Evolutionary conservation across 495 filamentous ascomycete species (phyloP).

Genomic region (Beverwykella pulmonaria): DNA sequence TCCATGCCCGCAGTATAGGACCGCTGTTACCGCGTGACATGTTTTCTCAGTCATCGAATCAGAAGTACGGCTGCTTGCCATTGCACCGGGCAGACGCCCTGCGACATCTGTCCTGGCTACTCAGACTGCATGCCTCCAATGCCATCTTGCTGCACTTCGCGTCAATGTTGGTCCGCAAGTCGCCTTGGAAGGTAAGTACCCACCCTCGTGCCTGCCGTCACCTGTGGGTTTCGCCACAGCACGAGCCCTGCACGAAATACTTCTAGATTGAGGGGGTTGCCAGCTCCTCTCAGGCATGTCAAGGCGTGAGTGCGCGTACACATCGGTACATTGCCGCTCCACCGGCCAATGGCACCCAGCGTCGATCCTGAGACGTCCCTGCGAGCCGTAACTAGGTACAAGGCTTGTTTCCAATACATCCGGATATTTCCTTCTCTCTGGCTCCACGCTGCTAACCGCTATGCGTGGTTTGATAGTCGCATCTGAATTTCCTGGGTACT

Average conservation of each 20-base stretch:
- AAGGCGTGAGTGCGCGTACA: constrained; percentile 14
- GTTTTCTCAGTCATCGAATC: constrained; percentile 30
- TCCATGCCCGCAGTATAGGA: constrained; percentile 30
- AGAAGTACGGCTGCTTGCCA: not conserved
- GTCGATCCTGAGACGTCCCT: constrained; percentile 24
- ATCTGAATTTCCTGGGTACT: constrained; percentile 24
- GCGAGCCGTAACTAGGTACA: constrained; percentile 33
- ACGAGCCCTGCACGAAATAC: constrained; percentile 7
- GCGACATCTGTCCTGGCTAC: constrained; percentile 9
- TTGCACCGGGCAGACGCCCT: not conserved
- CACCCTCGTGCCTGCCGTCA: not conserved
- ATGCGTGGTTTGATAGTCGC: constrained; percentile 31
- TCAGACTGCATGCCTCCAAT: constrained; percentile 24
- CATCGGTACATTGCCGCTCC: constrained; percentile 34
- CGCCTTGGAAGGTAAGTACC: not conserved
- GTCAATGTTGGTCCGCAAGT: constrained; percentile 16
- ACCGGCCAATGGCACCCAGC: constrained; percentile 30
- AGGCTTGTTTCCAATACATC: constrained; percentile 38
- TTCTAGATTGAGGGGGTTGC: constrained; percentile 32
- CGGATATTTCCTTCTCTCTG: constrained; percentile 34
- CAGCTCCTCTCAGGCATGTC: constrained; percentile 22
- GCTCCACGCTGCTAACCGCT: constrained; percentile 22
- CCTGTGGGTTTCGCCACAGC: constrained; percentile 19
- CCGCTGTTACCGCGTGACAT: constrained; percentile 37
- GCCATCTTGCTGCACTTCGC: constrained; percentile 10